Conservation (phyloP, 495 filamentous ascomycete species). For the Penicillium malachiteum region DNA sequence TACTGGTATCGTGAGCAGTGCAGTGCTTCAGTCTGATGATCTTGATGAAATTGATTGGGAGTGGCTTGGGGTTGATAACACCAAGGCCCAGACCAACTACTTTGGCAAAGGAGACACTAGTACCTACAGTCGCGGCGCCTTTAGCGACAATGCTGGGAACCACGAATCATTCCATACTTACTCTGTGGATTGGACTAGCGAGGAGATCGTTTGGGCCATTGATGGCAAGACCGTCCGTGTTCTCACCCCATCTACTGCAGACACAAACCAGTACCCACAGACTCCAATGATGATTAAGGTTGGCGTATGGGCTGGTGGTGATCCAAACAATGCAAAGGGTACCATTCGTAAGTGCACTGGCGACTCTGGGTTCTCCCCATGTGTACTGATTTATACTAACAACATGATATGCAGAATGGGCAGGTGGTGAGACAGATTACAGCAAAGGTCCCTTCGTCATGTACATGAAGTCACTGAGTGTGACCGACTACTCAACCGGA, state of each 20-base stretch:
- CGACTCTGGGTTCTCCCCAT: too few relatives aligned
- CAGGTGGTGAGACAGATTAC: conserved; percentile 78
- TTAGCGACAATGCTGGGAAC: conserved; percentile 50
- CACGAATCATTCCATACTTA: conserved; percentile 73
- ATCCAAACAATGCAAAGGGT: conserved; percentile 56
- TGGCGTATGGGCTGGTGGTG: conserved; percentile 86
- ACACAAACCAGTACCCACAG: conserved; percentile 72
- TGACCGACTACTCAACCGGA: conserved; percentile 90
- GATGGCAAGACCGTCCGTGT: conserved; percentile 68
- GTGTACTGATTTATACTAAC: too few relatives aligned
- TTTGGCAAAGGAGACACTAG: conserved; percentile 80
- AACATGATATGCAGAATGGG: conserved; percentile 61
- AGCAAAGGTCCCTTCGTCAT: conserved; percentile 79
- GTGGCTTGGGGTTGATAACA: conserved; percentile 67
- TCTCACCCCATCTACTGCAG: conserved; percentile 61
- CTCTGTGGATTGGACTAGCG: conserved; percentile 77
- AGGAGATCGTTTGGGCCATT: conserved; percentile 69
- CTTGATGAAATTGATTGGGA: conserved; percentile 93
- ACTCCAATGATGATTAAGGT: conserved; percentile 82
- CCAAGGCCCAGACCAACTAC: conserved; percentile 73
- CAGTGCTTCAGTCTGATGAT: conserved; percentile 80
- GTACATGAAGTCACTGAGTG: conserved; percentile 71
- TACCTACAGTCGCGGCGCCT: conserved; percentile 61
- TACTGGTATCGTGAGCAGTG: conserved; percentile 67
- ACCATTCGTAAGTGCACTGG: conserved; percentile 61